Evolutionary conservation across 768 basidiomycete species (phyloP).

Genomic region (Chalciporus piperatus): DNA sequence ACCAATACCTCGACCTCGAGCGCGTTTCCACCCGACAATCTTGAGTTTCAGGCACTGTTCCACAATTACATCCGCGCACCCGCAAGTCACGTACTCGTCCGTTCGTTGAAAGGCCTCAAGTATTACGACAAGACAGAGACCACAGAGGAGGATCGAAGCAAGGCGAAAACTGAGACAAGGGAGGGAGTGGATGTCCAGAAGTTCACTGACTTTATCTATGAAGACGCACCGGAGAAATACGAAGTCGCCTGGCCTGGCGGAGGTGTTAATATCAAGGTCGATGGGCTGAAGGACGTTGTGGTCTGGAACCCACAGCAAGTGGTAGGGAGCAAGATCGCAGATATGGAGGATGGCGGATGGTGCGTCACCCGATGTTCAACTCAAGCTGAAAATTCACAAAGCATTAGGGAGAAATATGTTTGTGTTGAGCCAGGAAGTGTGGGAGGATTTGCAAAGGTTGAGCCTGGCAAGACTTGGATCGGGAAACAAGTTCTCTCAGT

Average conservation of each 20-base stretch:
- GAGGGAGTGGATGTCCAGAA: constrained; percentile 61
- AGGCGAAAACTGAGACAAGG: constrained; percentile 56
- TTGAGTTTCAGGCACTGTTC: constrained; percentile 90
- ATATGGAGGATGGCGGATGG: constrained; percentile 92
- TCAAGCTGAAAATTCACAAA: constrained; percentile 5
- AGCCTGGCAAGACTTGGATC: constrained; percentile 67
- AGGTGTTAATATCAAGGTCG: constrained; percentile 49
- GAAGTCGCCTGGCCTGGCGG: constrained; percentile 59
- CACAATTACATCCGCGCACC: constrained; percentile 86
- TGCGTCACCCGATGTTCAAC: constrained; percentile 33
- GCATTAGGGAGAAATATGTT: constrained; percentile 70
- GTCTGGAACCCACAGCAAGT: constrained; percentile 89
- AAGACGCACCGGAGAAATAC: constrained; percentile 55
- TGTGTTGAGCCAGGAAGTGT: constrained; percentile 93
- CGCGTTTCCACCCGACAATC: constrained; percentile 35
- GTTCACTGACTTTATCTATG: constrained; percentile 77
- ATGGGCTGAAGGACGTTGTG: constrained; percentile 76
- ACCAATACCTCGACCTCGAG: constrained; percentile 58
- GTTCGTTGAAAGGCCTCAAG: constrained; percentile 56
- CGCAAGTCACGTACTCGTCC: constrained; percentile 54
- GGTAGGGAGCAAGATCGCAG: constrained; percentile 68
- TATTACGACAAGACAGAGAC: constrained; percentile 84
- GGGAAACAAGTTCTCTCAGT: constrained; percentile 70
- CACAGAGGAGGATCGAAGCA: constrained; percentile 45
- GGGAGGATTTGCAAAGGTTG: constrained; percentile 62